Percentiles rank a stretch among this genome's conserved stretches.
Evolutionary conservation across 164 flowering plant genomes (phyloP).

Genomic region (Tinospora cordifolia): DNA sequence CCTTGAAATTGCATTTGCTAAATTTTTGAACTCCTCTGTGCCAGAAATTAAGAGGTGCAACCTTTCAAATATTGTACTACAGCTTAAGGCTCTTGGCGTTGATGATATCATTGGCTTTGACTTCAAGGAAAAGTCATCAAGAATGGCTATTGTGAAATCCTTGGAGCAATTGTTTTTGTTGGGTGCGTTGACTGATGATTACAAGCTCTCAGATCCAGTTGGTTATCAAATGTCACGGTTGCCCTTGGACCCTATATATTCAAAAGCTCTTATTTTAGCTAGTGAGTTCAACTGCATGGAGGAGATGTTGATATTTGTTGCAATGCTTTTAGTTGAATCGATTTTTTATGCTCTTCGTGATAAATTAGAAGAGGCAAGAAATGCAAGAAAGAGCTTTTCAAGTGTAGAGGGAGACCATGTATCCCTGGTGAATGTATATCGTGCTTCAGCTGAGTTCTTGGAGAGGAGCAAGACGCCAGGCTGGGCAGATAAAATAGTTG

Average conservation of each 20-base stretch:
- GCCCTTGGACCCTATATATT: constrained; percentile 80
- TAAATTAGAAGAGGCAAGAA: constrained; percentile 69
- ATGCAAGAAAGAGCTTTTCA: constrained; percentile 56
- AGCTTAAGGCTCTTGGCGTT: constrained; percentile 87
- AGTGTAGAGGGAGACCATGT: constrained; percentile 84
- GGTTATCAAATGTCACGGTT: constrained; percentile 86
- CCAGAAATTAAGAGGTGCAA: constrained; percentile 93
- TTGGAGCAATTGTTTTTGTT: constrained; percentile 72
- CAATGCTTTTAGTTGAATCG: constrained; percentile 93
- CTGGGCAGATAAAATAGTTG: constrained; percentile 39
- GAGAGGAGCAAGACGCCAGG: constrained; percentile 39
- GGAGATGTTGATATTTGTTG: constrained; percentile 88
- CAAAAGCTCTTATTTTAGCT: constrained; percentile 78
- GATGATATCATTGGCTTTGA: constrained; percentile 85
- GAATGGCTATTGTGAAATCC: constrained; percentile 71
- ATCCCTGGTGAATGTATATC: constrained; percentile 70
- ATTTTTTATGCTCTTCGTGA: constrained; percentile 78
- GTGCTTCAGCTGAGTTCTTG: constrained; percentile 59
- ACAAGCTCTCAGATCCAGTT: constrained; percentile 73
- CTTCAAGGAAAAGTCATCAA: constrained; percentile 84
- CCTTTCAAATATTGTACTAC: constrained; percentile 82
- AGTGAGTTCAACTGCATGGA: constrained; percentile 77
- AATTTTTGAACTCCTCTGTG: constrained; percentile 64
- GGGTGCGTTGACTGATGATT: constrained; percentile 80
- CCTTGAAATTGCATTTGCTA: constrained; percentile 66